Evolutionary conservation across 1,284 basidiomycete genomes (phyloP).

Genomic region (Chalciporus sp.): DNA sequence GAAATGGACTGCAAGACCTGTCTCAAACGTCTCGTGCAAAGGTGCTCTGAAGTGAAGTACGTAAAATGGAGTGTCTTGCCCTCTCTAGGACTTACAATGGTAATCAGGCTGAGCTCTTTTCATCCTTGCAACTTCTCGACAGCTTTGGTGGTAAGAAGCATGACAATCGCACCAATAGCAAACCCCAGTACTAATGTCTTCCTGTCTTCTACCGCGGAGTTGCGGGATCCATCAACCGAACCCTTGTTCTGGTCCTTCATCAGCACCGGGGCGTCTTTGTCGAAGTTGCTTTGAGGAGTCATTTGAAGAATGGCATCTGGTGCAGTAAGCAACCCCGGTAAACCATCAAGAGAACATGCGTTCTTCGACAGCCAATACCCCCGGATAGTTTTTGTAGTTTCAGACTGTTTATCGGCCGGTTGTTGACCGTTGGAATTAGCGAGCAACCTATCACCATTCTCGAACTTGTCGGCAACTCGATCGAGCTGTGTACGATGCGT

Average conservation of each 20-base stretch:
- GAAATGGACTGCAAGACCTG: too few relatives aligned
- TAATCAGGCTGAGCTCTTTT: neutral
- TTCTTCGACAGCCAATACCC: constrained; percentile 50
- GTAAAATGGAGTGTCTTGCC: too few relatives aligned
- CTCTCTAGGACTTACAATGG: too few relatives aligned
- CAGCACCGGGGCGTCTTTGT: constrained; percentile 12
- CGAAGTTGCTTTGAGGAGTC: constrained; percentile 19
- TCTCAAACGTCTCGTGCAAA: too few relatives aligned
- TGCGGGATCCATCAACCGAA: neutral
- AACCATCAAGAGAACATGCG: constrained; percentile 51
- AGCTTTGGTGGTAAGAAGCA: constrained; percentile 6
- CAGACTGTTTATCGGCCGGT: neutral
- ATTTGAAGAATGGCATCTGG: constrained; percentile 20
- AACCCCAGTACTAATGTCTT: constrained; percentile 23
- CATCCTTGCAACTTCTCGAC: constrained; percentile 5
- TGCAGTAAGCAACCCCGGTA: constrained; percentile 39
- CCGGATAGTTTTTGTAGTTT: constrained; percentile 39
- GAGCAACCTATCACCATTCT: constrained; percentile 25
- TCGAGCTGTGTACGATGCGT: constrained; percentile 45
- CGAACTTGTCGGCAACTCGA: constrained; percentile 30
- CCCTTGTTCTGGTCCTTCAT: constrained; percentile 6
- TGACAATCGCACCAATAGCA: constrained; percentile 11
- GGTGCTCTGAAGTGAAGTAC: too few relatives aligned
- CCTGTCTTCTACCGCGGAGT: neutral
- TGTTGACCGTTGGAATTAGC: neutral